These are phyloP conservation scores for Scalesia atractyloides DNA, from an alignment of 129 eudicot genomes.

Conservation along the genomic window DNA sequence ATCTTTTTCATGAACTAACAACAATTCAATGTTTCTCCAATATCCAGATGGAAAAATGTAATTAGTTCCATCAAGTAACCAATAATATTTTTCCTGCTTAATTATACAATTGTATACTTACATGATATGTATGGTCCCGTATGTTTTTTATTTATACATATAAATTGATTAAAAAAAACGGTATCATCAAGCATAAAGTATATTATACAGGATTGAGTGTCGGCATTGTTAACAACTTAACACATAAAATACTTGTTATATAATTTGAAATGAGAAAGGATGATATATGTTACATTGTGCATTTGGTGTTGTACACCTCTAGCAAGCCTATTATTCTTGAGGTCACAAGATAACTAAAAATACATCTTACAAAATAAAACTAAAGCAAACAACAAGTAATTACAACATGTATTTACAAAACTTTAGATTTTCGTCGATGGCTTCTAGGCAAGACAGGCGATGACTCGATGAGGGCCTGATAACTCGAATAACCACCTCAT, in stretches of 20 bases:
- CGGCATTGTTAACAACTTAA: neutral
- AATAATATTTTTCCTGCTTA: neutral
- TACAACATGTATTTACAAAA: constrained; percentile 3
- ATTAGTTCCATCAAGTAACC: neutral
- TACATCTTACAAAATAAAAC: neutral
- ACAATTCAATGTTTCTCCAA: too few relatives aligned
- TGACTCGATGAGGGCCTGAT: too few relatives aligned
- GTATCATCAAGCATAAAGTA: neutral
- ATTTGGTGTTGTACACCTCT: neutral
- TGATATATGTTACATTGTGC: neutral
- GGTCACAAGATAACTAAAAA: neutral
- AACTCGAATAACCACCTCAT: too few relatives aligned
- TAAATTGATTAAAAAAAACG: neutral
- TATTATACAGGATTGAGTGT: constrained; percentile 1
- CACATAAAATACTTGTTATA: neutral
- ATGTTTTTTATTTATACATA: neutral
- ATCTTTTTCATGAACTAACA: too few relatives aligned
- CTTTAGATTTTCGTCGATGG: neutral
- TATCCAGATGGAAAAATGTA: too few relatives aligned
- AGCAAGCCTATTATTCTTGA: constrained; percentile 8
- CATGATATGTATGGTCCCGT: constrained; percentile 3
- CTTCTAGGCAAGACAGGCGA: neutral
- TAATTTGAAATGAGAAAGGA: neutral
- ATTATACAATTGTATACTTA: neutral
- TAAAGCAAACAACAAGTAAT: neutral